Evolutionary conservation across 164 flowering plant species (phyloP).

Genomic region (Protea cynaroides): DNA sequence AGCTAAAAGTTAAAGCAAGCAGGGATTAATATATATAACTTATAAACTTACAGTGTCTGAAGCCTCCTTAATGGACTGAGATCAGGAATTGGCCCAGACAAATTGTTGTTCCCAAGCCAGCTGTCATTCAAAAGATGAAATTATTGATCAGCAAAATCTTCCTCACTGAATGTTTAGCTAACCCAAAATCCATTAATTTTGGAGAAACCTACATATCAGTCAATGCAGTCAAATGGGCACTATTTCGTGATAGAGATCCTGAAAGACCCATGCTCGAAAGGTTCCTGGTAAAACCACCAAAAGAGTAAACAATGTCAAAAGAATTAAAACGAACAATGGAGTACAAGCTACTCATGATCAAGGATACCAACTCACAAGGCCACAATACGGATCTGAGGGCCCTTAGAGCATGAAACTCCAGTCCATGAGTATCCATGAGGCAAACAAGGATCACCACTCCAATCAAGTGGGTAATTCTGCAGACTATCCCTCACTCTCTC

Average conservation of each 20-base stretch:
- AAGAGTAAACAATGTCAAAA: neutral
- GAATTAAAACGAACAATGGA: neutral
- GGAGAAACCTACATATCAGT: constrained; percentile 40
- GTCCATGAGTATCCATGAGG: constrained; percentile 73
- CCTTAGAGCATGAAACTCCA: constrained; percentile 74
- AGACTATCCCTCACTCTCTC: constrained; percentile 38
- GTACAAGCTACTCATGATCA: too few relatives aligned
- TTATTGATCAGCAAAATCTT: constrained; percentile 3
- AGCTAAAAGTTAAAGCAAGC: too few relatives aligned
- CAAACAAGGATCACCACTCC: constrained; percentile 92
- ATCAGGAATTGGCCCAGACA: constrained; percentile 76
- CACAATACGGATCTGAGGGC: constrained; percentile 49
- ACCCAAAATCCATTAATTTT: neutral
- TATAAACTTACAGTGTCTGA: constrained; percentile 55
- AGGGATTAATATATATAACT: too few relatives aligned
- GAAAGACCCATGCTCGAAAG: constrained; percentile 61
- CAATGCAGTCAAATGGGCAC: constrained; percentile 77
- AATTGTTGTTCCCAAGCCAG: constrained; percentile 64
- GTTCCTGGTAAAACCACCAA: neutral
- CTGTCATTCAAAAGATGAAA: constrained; percentile 33
- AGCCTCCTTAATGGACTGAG: constrained; percentile 52
- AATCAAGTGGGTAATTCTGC: constrained; percentile 57
- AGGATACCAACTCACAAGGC: constrained; percentile 59
- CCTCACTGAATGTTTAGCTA: neutral
- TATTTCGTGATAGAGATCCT: constrained; percentile 60